Conservation (phyloP, 1,284 basidiomycete genomes). For the Singerocomus inundabilis region DNA sequence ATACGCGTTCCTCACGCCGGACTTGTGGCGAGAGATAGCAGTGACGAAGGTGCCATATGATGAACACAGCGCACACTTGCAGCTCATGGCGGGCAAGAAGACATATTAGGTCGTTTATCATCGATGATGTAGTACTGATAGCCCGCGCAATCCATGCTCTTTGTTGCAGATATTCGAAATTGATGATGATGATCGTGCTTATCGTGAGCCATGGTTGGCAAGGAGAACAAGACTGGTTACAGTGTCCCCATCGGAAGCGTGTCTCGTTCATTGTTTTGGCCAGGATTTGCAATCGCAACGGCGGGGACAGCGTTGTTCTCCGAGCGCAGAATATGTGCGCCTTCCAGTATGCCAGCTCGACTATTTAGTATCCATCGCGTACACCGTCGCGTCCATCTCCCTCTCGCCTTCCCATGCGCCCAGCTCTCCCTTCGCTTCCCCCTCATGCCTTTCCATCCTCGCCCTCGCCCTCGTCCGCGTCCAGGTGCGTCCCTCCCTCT, state of each 20-base stretch:
- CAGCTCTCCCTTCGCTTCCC: slow-evolving; percentile 1
- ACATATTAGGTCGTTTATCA: slow-evolving; percentile 57
- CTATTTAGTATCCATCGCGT: slow-evolving; percentile 8
- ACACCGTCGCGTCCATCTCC: not conserved
- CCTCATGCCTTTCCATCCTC: slow-evolving; percentile 15
- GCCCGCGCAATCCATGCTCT: no score
- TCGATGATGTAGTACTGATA: slow-evolving; percentile 7
- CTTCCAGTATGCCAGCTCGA: slow-evolving; percentile 8
- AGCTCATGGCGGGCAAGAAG: slow-evolving; percentile 80
- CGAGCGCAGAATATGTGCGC: slow-evolving; percentile 3
- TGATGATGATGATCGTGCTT: no score
- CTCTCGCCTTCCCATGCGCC: slow-evolving; percentile 6
- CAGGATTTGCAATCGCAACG: not conserved
- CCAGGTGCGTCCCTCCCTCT: slow-evolving; percentile 22
- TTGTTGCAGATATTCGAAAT: no score
- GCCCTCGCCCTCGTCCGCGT: slow-evolving; percentile 19
- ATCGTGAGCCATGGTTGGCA: no score
- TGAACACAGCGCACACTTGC: slow-evolving; percentile 89
- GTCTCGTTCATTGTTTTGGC: no score
- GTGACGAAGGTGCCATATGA: slow-evolving; percentile 89
- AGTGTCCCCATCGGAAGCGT: no score
- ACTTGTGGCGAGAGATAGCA: slow-evolving; percentile 96
- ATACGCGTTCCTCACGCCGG: slow-evolving; percentile 95
- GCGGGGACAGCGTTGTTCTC: slow-evolving; percentile 12
- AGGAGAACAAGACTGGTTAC: no score